Percentiles rank a stretch among this genome's conserved stretches.
phyloP scores from a whole-genome alignment of 768 basidiomycete genomes.

The Trametes cubensis region DNA sequence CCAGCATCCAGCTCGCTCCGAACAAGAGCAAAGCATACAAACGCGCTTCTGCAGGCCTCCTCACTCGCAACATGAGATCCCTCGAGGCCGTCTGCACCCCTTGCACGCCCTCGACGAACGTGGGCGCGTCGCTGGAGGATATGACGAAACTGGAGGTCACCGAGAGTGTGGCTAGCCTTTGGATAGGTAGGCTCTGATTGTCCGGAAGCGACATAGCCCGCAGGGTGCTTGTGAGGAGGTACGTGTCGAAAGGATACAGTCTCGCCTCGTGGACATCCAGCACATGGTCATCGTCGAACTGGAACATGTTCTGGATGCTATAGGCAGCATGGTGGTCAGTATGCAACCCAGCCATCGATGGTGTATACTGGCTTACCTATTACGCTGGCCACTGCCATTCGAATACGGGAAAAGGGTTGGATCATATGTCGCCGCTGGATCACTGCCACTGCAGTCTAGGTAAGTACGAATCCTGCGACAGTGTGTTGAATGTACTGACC shows the following conservation, averaged over 20 bases:
- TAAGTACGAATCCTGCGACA: background rate
- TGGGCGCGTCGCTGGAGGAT: slow-evolving; percentile 43
- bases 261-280: slow-evolving; percentile 57
- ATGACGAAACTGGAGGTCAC: slow-evolving; percentile 52
- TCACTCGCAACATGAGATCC: slow-evolving; percentile 50
- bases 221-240: slow-evolving; percentile 52
- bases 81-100: slow-evolving; percentile 37
- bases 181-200: slow-evolving; percentile 46
- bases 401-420: slow-evolving; percentile 49
- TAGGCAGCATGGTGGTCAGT: background rate
- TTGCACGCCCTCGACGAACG: slow-evolving; percentile 34
- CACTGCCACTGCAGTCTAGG: slow-evolving; percentile 34
- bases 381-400: slow-evolving; percentile 43
- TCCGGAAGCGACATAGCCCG: slow-evolving; percentile 39
- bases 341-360: background rate
- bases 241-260: slow-evolving; percentile 61
- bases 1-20: slow-evolving; percentile 52
- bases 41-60: slow-evolving; percentile 48
- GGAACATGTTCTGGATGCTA: slow-evolving; percentile 57
- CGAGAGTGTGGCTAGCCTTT: slow-evolving; percentile 45
- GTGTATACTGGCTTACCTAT: slow-evolving; percentile 39
- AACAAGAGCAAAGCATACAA: slow-evolving; percentile 51
- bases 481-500: slow-evolving; percentile 36
- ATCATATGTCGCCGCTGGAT: slow-evolving; percentile 47
- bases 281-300: slow-evolving; percentile 59